Conservation (phyloP, 768 basidiomycete species). For the Russula compacta region DNA sequence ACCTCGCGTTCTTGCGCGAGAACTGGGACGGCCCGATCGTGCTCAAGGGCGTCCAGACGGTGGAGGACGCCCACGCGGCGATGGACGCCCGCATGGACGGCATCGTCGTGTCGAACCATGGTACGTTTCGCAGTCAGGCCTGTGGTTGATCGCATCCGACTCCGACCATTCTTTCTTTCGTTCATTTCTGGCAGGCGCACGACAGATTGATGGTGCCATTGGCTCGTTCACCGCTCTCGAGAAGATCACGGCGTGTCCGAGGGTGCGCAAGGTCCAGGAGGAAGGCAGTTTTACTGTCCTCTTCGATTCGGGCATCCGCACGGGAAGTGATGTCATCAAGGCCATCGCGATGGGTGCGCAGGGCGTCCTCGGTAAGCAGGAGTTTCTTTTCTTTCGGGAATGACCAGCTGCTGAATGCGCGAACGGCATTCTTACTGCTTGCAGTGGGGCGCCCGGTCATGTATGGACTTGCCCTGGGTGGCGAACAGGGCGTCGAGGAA, state of each 20-base stretch:
- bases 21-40: constrained; percentile 74
- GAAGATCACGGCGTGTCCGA: constrained; percentile 52
- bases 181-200: constrained; percentile 44
- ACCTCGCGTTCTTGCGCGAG: constrained; percentile 55
- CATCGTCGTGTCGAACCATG: constrained; percentile 76
- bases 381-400: background rate
- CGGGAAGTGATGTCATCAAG: constrained; percentile 75
- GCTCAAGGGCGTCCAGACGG: constrained; percentile 68
- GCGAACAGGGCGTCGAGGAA: constrained; percentile 68
- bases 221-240: constrained; percentile 65
- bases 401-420: no score
- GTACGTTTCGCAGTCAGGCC: no score
- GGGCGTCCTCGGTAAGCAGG: constrained; percentile 55
- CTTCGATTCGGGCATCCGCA: constrained; percentile 76
- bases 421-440: background rate
- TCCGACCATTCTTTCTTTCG: background rate
- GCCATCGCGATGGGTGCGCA: constrained; percentile 83
- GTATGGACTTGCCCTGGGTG: constrained; percentile 61
- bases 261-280: constrained; percentile 46
- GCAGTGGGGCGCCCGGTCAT: constrained; percentile 68
- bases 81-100: constrained; percentile 57
- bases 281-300: constrained; percentile 58
- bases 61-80: constrained; percentile 62
- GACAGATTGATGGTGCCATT: constrained; percentile 73
- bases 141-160: no score